A percentile compares a stretch with the other conserved stretches of the same genome.
phyloP scores from a whole-genome alignment of 2,329 filamentous ascomycete genomes.

The Tolypocladium tundrense region DNA sequence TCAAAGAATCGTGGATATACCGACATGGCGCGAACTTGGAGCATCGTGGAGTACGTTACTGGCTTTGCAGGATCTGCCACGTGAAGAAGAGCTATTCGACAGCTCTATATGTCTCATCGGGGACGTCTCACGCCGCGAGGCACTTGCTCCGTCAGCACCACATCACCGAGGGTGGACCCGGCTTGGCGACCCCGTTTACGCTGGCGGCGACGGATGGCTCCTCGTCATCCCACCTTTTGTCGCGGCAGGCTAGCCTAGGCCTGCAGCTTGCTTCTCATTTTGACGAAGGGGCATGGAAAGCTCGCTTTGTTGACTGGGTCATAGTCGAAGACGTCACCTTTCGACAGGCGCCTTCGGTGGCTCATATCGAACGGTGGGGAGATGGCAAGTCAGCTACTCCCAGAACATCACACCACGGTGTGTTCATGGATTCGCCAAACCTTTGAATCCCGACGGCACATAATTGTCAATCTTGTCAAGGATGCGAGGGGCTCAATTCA shows the following conservation, averaged over 20 bases:
- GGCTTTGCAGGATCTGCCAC: too few species aligned
- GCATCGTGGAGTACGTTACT: too few species aligned
- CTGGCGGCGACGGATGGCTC: neutral
- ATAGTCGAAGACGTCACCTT: constrained; percentile 1
- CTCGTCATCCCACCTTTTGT: neutral
- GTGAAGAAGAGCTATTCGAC: too few species aligned
- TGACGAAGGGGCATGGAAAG: neutral
- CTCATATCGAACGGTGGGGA: neutral
- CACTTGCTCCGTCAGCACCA: too few species aligned
- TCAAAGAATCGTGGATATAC: too few species aligned
- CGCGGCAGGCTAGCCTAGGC: neutral
- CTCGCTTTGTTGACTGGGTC: constrained; percentile 1
- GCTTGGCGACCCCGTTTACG: neutral
- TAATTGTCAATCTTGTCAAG: neutral
- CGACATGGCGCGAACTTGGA: too few species aligned
- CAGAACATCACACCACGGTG: neutral
- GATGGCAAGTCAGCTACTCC: constrained; percentile 1
- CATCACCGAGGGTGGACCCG: too few species aligned
- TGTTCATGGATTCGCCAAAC: constrained; percentile 1
- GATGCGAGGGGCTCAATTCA: neutral
- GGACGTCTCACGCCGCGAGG: too few species aligned
- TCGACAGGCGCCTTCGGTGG: neutral
- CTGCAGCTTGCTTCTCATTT: neutral
- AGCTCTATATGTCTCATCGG: too few species aligned
- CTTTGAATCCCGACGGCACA: constrained; percentile 1